Percentiles rank a stretch among this genome's conserved stretches.
Evolutionary conservation across 2,329 filamentous ascomycete species (phyloP).

Genomic region (Cladosporium austrohemisphaericum): DNA sequence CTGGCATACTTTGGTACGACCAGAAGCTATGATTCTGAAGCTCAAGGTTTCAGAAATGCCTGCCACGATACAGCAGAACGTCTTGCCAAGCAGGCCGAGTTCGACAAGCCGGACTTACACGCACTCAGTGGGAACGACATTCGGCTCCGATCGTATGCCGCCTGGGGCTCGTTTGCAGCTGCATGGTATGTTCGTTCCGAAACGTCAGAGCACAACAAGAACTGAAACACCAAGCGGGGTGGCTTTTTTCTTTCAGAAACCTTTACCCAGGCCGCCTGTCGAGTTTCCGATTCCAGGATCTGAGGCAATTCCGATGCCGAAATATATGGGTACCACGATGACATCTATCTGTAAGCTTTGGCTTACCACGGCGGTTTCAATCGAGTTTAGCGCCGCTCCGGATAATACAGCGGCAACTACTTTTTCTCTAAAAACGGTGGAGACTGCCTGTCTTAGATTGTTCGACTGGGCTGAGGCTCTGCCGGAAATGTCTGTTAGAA

Average conservation of each 20-base stretch:
- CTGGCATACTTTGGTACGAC: neutral
- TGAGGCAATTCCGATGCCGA: neutral
- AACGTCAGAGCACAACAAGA: no score
- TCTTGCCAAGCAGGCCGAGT: no score
- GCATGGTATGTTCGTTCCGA: no score
- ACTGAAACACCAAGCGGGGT: no score
- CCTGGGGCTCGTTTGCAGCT: no score
- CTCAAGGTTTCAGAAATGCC: no score
- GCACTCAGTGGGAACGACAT: no score
- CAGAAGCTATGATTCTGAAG: no score
- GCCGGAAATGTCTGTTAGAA: neutral
- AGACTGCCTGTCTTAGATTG: neutral
- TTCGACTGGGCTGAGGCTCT: neutral
- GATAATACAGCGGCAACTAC: neutral
- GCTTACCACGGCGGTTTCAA: neutral
- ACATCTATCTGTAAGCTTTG: neutral
- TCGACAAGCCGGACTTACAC: no score
- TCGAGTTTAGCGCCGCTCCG: neutral
- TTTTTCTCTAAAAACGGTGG: neutral
- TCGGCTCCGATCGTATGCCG: no score
- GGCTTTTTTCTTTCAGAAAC: neutral
- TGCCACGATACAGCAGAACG: no score
- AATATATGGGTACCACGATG: neutral
- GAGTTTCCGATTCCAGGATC: neutral
- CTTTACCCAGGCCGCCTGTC: neutral